Conservation (phyloP, 306 rosid genomes). For the Coriaria nepalensis region DNA sequence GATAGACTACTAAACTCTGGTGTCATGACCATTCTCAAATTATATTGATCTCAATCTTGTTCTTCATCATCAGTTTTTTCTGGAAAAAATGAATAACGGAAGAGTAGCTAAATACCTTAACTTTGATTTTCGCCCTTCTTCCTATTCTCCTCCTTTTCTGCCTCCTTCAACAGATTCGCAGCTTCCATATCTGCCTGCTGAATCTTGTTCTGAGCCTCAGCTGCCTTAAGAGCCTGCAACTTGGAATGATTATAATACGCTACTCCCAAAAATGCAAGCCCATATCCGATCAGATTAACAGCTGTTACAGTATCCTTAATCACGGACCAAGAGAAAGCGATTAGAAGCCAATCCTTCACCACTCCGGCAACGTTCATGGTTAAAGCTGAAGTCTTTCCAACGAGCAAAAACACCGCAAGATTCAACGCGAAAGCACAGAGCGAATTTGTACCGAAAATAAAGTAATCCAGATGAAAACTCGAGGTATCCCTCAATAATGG, state of each 20-base stretch:
- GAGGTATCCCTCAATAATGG: slow-evolving; percentile 68
- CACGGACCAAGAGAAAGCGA: slow-evolving; percentile 96
- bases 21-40: background rate
- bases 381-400: slow-evolving; percentile 93
- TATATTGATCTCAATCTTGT: background rate
- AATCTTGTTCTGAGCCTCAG: slow-evolving; percentile 77
- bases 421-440: slow-evolving; percentile 79
- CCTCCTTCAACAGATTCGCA: slow-evolving; percentile 78
- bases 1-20: background rate
- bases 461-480: slow-evolving; percentile 57
- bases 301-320: slow-evolving; percentile 86
- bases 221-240: slow-evolving; percentile 83
- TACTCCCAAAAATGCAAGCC: slow-evolving; percentile 75
- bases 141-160: slow-evolving; percentile 40
- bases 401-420: slow-evolving; percentile 74
- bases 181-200: slow-evolving; percentile 80
- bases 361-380: slow-evolving; percentile 99
- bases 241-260: slow-evolving; percentile 82
- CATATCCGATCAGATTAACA: slow-evolving; percentile 68
- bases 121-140: slow-evolving; percentile 53
- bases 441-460: slow-evolving; percentile 63
- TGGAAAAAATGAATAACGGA: slow-evolving; percentile 17
- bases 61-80: slow-evolving; percentile 6
- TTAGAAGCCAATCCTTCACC: slow-evolving; percentile 90
- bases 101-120: slow-evolving; percentile 22